Conservation (phyloP, 2,329 filamentous ascomycete genomes). For the Talaromyces pinophilus region DNA sequence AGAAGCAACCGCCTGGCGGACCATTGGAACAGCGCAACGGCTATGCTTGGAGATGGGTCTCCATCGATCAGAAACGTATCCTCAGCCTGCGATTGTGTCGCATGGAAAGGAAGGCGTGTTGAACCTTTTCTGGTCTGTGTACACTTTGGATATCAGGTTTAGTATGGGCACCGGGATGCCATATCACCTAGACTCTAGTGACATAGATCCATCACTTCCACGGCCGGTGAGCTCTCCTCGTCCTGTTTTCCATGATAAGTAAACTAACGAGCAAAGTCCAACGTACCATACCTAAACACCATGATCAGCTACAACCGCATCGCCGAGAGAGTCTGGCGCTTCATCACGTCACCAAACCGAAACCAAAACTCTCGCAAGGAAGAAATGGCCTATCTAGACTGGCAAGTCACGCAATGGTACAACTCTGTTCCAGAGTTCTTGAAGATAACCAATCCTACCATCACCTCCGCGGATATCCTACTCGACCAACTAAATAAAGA, state of each 20-base stretch:
- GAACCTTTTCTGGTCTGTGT: slow-evolving; percentile 82
- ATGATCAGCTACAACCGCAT: slow-evolving; percentile 85
- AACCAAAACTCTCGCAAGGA: slow-evolving; percentile 66
- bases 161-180: slow-evolving; percentile 85
- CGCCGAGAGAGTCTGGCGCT: slow-evolving; percentile 80
- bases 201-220: slow-evolving; percentile 77
- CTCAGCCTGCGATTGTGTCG: slow-evolving; percentile 65
- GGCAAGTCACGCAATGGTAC: slow-evolving; percentile 82
- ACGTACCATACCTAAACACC: slow-evolving; percentile 70
- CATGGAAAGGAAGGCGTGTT: slow-evolving; percentile 67
- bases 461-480: slow-evolving; percentile 19
- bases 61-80: slow-evolving; percentile 73
- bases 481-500: slow-evolving; percentile 28
- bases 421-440: slow-evolving; percentile 65
- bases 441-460: slow-evolving; percentile 52
- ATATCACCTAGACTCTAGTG: slow-evolving; percentile 77
- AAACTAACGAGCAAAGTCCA: background rate
- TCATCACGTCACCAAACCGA: slow-evolving; percentile 70
- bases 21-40: slow-evolving; percentile 81
- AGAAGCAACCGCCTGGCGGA: slow-evolving; percentile 80
- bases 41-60: slow-evolving; percentile 78
- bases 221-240: slow-evolving; percentile 62
- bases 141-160: slow-evolving; percentile 84
- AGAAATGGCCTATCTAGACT: slow-evolving; percentile 77
- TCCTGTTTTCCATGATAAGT: background rate